Evolutionary conservation across 306 rosid species (phyloP).

Genomic region (Inga laurina): DNA sequence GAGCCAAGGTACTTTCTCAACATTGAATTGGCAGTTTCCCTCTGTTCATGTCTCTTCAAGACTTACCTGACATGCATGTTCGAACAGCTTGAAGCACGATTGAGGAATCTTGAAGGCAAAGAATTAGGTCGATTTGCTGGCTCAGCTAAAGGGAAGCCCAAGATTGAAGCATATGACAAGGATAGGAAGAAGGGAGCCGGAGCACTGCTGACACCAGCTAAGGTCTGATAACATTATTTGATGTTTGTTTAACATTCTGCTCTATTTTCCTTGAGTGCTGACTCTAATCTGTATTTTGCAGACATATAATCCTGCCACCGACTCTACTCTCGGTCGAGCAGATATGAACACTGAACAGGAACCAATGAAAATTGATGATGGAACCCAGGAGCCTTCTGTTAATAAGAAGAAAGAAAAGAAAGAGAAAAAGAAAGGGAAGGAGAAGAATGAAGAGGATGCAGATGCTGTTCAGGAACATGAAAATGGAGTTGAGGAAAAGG

Average conservation of each 20-base stretch:
- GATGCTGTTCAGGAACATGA: conserved; percentile 33
- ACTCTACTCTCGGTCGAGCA: conserved; percentile 27
- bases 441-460: conserved; percentile 28
- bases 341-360: not conserved
- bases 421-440: conserved; percentile 16
- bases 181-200: conserved; percentile 84
- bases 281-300: conserved; percentile 34
- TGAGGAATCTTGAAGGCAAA: conserved; percentile 88
- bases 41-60: not conserved
- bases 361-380: not conserved
- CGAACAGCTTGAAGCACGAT: conserved; percentile 70
- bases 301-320: conserved; percentile 90
- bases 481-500: conserved; percentile 39
- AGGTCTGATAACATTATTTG: conserved; percentile 47
- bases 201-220: conserved; percentile 76
- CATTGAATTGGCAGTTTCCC: not conserved
- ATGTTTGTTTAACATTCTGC: not conserved
- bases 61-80: conserved; percentile 5
- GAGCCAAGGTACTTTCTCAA: conserved; percentile 27
- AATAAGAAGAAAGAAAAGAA: conserved; percentile 4
- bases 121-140: conserved; percentile 82
- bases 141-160: conserved; percentile 91
- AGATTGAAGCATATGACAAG: conserved; percentile 88
- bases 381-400: not conserved
- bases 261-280: not conserved